Conservation (phyloP, 169 alveolate species). For the Theileria annulata region DNA sequence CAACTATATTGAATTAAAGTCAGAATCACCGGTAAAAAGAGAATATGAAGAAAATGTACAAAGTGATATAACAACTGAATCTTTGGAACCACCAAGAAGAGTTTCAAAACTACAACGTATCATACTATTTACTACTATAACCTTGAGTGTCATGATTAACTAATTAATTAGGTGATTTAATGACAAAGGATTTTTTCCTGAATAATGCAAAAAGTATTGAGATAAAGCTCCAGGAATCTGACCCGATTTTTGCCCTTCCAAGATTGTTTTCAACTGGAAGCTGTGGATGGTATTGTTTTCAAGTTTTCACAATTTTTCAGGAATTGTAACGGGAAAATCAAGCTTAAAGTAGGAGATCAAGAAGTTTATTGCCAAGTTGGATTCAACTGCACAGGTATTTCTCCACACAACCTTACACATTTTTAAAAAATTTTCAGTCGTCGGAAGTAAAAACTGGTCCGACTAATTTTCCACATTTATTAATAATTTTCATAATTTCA, state of each 20-base stretch:
- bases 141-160: not conserved
- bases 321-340: constrained; percentile 66
- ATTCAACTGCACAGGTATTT: constrained; percentile 67
- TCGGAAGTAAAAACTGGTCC: constrained; percentile 29
- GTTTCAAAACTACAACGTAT: constrained; percentile 16
- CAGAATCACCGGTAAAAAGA: not conserved
- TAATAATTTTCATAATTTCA: no score
- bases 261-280: constrained; percentile 73
- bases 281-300: constrained; percentile 70
- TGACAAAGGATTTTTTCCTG: constrained; percentile 69
- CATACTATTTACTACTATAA: no score
- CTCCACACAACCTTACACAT: not conserved
- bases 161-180: constrained; percentile 56
- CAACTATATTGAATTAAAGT: not conserved
- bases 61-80: not conserved
- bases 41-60: not conserved
- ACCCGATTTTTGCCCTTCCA: constrained; percentile 41
- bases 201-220: constrained; percentile 61
- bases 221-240: constrained; percentile 58
- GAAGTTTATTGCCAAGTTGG: constrained; percentile 74
- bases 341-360: constrained; percentile 66
- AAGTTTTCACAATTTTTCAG: constrained; percentile 27
- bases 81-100: constrained; percentile 11
- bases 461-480: not conserved
- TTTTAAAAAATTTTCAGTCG: not conserved